phyloP scores from a whole-genome alignment of 495 filamentous ascomycete genomes.

The Pyrenula aspistea region DNA sequence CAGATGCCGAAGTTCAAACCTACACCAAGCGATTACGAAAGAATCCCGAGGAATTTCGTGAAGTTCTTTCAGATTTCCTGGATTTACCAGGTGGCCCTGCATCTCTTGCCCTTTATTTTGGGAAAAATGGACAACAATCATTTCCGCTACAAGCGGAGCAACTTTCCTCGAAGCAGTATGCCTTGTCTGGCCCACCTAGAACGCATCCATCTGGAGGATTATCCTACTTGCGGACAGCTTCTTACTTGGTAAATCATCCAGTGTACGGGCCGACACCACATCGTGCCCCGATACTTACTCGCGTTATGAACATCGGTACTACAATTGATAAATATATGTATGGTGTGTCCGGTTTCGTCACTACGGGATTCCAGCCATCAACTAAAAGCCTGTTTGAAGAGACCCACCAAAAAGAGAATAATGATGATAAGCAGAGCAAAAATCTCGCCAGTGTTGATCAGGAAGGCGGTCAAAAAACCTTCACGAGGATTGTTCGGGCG shows the following conservation, averaged over 20 bases:
- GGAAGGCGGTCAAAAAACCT: neutral
- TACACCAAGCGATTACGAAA: conserved; percentile 50
- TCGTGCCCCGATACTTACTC: conserved; percentile 51
- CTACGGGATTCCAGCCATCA: neutral
- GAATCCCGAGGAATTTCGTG: conserved; percentile 33
- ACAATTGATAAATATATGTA: conserved; percentile 7
- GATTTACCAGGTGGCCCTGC: conserved; percentile 31
- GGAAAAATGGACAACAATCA: conserved; percentile 23
- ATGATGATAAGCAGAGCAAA: neutral
- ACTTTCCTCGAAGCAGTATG: conserved; percentile 35
- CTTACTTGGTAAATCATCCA: conserved; percentile 67
- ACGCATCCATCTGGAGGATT: conserved; percentile 91
- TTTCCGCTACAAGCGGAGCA: conserved; percentile 8
- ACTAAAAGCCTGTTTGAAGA: neutral
- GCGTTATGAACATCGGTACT: conserved; percentile 43
- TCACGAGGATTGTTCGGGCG: neutral
- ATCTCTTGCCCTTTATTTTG: conserved; percentile 24
- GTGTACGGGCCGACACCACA: conserved; percentile 61
- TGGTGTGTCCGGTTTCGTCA: conserved; percentile 39
- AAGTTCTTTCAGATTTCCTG: conserved; percentile 33
- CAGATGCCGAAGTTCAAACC: conserved; percentile 44
- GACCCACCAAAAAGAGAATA: neutral
- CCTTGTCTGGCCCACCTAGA: conserved; percentile 50
- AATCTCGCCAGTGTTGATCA: neutral
- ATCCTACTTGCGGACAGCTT: conserved; percentile 64